Evolutionary conservation across 306 rosid genomes (phyloP).

Genomic region (Sophora flavescens): DNA sequence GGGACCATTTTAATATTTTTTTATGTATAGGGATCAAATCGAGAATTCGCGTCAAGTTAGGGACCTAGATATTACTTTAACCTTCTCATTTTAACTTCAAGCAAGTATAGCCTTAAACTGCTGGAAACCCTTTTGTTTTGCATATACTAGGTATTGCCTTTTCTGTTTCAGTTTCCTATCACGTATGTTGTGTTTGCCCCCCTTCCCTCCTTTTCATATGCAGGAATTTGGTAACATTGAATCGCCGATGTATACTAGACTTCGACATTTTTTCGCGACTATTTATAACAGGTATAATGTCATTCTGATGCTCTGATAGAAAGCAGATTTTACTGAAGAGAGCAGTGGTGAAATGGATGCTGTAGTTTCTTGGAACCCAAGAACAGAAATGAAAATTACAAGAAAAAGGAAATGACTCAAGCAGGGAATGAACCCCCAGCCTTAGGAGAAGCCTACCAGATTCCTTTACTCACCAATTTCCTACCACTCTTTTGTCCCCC

Average conservation of each 20-base stretch:
- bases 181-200: constrained; percentile 8
- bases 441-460: background rate
- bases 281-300: constrained; percentile 73
- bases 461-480: background rate
- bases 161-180: constrained; percentile 29
- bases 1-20: too few species aligned
- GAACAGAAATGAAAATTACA: background rate
- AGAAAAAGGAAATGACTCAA: background rate
- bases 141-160: constrained; percentile 18
- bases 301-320: background rate
- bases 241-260: constrained; percentile 87
- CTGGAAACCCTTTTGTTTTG: constrained; percentile 9
- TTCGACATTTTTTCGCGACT: constrained; percentile 70
- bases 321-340: background rate
- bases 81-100: constrained; percentile 17
- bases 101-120: background rate
- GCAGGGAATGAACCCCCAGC: background rate
- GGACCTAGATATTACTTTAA: too few species aligned
- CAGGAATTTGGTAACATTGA: constrained; percentile 96
- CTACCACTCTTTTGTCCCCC: too few species aligned
- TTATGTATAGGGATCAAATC: too few species aligned
- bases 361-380: background rate
- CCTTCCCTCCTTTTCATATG: constrained; percentile 33
- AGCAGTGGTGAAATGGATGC: background rate
- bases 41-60: too few species aligned